A percentile compares a stretch with the other conserved stretches of the same genome.
Conservation (phyloP, 2,329 filamentous ascomycete genomes). For the Tolypocladium ovalisporum region DNA sequence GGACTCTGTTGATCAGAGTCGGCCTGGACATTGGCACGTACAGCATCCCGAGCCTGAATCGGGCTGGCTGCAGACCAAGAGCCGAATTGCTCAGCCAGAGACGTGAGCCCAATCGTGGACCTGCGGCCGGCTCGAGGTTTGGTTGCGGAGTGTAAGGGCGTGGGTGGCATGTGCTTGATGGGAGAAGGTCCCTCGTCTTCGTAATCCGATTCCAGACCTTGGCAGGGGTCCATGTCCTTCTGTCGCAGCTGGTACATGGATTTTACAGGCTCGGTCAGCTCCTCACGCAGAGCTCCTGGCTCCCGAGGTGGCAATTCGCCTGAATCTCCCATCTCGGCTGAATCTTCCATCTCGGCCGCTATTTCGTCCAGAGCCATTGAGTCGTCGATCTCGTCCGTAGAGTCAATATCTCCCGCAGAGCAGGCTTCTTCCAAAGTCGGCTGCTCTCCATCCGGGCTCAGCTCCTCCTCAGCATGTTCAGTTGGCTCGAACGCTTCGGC, state of each 20-base stretch:
- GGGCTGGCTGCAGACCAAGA: constrained; percentile 52
- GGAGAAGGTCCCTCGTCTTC: constrained; percentile 35
- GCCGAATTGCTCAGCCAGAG: constrained; percentile 49
- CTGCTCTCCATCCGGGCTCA: neutral
- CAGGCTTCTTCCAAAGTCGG: neutral
- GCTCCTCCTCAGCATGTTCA: neutral
- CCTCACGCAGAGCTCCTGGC: neutral
- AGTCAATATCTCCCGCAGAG: neutral
- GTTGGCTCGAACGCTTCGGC: neutral
- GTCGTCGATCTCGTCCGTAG: constrained; percentile 5
- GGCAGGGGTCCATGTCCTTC: constrained; percentile 33
- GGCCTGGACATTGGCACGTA: neutral
- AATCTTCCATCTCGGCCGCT: constrained; percentile 6
- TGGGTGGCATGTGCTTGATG: constrained; percentile 23
- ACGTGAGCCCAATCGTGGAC: constrained; percentile 44
- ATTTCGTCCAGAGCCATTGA: constrained; percentile 13
- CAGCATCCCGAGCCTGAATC: constrained; percentile 9
- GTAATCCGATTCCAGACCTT: constrained; percentile 37
- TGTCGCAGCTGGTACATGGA: constrained; percentile 29
- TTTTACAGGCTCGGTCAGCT: constrained; percentile 4
- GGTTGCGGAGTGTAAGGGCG: constrained; percentile 23
- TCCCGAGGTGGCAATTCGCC: constrained; percentile 2
- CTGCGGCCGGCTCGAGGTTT: constrained; percentile 12
- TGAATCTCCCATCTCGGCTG: constrained; percentile 5
- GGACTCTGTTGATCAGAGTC: neutral